Base-by-base conservation (phyloP, 2,329 filamentous ascomycete genomes). In the Phyllosticta citriasiana region DNA sequence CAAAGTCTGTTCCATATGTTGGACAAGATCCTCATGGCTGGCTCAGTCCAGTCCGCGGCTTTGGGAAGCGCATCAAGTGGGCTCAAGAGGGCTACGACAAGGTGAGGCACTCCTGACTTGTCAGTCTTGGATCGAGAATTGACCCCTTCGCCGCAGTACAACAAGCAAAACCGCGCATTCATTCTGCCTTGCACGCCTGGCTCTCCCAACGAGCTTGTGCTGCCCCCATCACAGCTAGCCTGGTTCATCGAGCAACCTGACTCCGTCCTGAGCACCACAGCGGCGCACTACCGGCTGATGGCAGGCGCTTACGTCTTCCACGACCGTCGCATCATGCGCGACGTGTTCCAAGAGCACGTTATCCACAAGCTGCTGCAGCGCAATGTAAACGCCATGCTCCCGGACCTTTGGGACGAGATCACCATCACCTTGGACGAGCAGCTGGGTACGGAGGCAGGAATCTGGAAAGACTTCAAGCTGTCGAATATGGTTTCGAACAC, bases 161-260 rank as follows among this genome's bases (percentile, higher is more conserved):
- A 62, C 63, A 69, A 70, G 30, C 53, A 66, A 0, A 63, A 64
- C 55, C 64, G 66, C n/a, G 55, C 66, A 19, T 72, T 70, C 60
- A 65, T 72, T 24, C 63, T 71, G 5, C 69, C 69, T 19, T 56
- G 64, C 16, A 66, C 65, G 12, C 65, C 70, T 1, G 68, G 69
- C 14, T 63, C 65, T 57, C 33, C 56, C 16, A 63, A 68, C 2
- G 70, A 72, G 63, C 60, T 76, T 40, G 64, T 77, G 4, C 62
- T 77, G 5, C 74, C 75, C 10, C 63, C 57, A 6, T 69, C 68
- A 3, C 69, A 74, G 53, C 66, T 76, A 58, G 52, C 59, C 16
- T 78, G 76, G 76, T 69, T 79, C 54, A 65, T 77, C 19, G 73
- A 76, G 30, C 72, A 78, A 59, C 74, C 77, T 2, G 77, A 78